Evolutionary conservation across 352 stramenopile genomes (phyloP), one percentile per base, ranked within the genome.

Genomic region (Phytopythium boreale): DNA sequence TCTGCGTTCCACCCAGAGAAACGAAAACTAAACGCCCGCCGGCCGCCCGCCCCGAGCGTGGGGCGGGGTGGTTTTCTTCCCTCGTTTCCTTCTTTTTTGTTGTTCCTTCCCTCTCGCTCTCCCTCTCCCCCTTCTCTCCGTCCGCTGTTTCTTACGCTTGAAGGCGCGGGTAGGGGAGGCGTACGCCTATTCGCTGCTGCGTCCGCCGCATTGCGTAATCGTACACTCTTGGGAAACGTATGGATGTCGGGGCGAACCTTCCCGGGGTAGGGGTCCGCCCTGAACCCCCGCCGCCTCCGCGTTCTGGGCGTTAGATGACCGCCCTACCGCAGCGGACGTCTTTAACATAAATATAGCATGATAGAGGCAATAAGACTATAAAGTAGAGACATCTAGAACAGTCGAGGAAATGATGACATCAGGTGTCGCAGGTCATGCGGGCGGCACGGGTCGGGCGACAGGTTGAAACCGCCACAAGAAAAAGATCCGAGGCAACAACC

Each of bases 1-100:
- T 69, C 75, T 79, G 69, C 67, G 69, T 66, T 67, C 68, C 69
- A 76, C 75, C 66, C 65, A 81, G 77, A 84, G 73, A 88, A 88
- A 84, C 75, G 71, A 80, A 75, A 79, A 88, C 76, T 88, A 63
- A 53, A 4, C 47, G 7, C 14, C 47, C n/a, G 10, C 14, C 11
- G n/a, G 22, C 46, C 29, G 29, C 7, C 29, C 29, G 3, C 7
- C 29, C 29, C 29, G 7, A 34, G 1, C 47, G n/a, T 7, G 14
- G n/a, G 14, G 47, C n/a, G 47, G 22, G n/a, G 26, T 14, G 47
- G 10, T 46, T 46, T 46, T 46, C 15, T 46, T 1, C 2, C 15
- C 19, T 46, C 2, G 17, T 14, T 46, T 46, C 29, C 29, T 46
- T 46, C 39, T 46, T n/a, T 46, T 14, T 14, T 46, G 15, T 46